Conservation (phyloP, 2,329 filamentous ascomycete species). For the Apiospora phragmitis region DNA sequence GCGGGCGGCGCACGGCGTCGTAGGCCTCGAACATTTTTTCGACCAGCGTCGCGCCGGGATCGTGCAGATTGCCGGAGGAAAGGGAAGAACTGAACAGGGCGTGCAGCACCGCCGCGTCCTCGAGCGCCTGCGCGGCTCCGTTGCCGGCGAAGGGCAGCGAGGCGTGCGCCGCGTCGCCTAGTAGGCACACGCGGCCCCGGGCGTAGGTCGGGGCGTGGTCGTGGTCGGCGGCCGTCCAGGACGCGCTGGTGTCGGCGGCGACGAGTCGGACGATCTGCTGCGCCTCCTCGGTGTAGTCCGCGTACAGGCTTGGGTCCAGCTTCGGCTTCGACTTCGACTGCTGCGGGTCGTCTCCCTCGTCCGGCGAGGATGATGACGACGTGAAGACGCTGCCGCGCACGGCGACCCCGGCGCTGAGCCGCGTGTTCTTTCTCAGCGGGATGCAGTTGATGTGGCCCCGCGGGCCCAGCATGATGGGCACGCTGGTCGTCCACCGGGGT, state of each 20-base stretch:
- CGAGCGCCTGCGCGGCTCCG: constrained; percentile 38
- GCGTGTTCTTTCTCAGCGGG: constrained; percentile 34
- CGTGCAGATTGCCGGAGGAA: constrained; percentile 12
- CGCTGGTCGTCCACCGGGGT: constrained; percentile 29
- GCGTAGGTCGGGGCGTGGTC: constrained; percentile 34
- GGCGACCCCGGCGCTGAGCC: constrained; percentile 34
- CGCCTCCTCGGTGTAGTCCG: constrained; percentile 33
- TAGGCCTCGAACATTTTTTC: constrained; percentile 29
- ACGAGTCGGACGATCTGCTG: constrained; percentile 32
- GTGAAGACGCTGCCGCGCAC: constrained; percentile 23
- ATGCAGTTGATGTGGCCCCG: constrained; percentile 35
- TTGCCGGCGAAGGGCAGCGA: constrained; percentile 36
- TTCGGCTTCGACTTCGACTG: neutral
- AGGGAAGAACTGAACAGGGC: constrained; percentile 20
- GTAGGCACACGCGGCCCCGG: constrained; percentile 26
- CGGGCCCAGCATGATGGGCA: constrained; percentile 35
- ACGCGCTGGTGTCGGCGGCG: constrained; percentile 30
- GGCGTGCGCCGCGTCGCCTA: constrained; percentile 38
- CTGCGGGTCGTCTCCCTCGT: constrained; percentile 9
- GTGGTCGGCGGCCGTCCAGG: constrained; percentile 34
- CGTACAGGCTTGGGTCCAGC: constrained; percentile 29
- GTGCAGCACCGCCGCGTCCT: constrained; percentile 35
- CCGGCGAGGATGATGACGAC: constrained; percentile 8
- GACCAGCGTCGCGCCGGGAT: constrained; percentile 16
- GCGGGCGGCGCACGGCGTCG: constrained; percentile 26